Percentiles rank a stretch among this genome's conserved stretches.
Conservation (phyloP, 83 land plant genomes). For the Larix sibirica region DNA sequence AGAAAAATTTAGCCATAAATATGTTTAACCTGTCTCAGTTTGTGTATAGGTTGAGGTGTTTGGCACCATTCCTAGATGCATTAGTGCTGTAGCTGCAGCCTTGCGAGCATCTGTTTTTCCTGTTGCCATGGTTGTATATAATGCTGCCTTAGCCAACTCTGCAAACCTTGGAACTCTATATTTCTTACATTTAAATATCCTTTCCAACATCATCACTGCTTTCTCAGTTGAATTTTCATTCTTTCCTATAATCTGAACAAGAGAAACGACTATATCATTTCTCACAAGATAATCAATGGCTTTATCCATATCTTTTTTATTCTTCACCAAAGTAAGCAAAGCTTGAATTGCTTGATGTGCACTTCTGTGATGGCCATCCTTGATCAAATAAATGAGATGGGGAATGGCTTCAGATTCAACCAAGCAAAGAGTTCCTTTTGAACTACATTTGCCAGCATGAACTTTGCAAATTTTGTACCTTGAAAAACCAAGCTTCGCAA, state of each 20-base stretch:
- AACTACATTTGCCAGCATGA: conserved; percentile 34
- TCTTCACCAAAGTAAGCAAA: conserved; percentile 18
- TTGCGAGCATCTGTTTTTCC: conserved; percentile 23
- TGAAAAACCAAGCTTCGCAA: conserved; percentile 25
- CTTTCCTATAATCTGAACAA: conserved; percentile 22
- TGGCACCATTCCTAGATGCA: conserved; percentile 37
- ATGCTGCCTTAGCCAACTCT: conserved; percentile 17
- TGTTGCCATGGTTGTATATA: conserved; percentile 28
- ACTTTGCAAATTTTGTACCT: conserved; percentile 29
- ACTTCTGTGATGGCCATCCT: conserved; percentile 10
- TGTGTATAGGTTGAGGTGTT: conserved; percentile 26
- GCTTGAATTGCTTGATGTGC: conserved; percentile 28
- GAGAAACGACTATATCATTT: conserved; percentile 5
- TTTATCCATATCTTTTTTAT: neutral
- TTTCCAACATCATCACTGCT: conserved; percentile 29
- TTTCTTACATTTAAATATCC: conserved; percentile 27
- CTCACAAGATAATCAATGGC: conserved; percentile 33
- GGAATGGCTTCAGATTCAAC: conserved; percentile 37
- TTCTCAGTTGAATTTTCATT: conserved; percentile 22
- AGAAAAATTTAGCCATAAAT: too few relatives aligned
- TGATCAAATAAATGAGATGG: conserved; percentile 20
- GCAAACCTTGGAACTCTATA: conserved; percentile 22
- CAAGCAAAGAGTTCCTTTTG: conserved; percentile 29
- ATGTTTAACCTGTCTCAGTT: too few relatives aligned
- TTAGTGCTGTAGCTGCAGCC: conserved; percentile 32